Conservation (phyloP, 2,329 filamentous ascomycete genomes). For the Colletotrichum tamarilloi region DNA sequence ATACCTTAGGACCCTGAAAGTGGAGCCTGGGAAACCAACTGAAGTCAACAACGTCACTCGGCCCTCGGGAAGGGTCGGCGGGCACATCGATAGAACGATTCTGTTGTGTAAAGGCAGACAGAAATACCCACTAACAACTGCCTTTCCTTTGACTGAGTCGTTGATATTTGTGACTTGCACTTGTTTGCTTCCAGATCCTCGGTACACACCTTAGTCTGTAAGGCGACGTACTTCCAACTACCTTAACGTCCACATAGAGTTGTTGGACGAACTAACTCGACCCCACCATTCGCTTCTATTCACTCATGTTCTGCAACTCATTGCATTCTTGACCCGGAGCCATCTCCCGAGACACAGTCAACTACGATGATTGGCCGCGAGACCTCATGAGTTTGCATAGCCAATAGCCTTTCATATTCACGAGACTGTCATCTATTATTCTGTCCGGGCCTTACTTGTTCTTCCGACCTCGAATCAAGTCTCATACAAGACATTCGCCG, state of each 20-base stretch:
- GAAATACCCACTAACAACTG: conserved; percentile 3
- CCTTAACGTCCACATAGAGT: neutral
- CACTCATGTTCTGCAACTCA: neutral
- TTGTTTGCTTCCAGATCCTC: neutral
- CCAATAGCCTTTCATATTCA: neutral
- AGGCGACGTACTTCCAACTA: neutral
- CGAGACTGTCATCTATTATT: neutral
- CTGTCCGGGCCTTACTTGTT: neutral
- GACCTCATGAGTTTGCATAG: conserved; percentile 6
- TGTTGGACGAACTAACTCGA: neutral
- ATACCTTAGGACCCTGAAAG: conserved; percentile 25
- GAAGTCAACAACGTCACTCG: conserved; percentile 37
- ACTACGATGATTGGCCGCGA: neutral
- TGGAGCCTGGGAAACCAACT: conserved; percentile 31
- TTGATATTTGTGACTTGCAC: neutral
- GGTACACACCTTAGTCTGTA: neutral
- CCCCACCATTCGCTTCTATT: neutral
- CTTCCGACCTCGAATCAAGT: neutral
- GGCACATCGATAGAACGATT: conserved; percentile 5
- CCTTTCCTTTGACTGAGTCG: neutral
- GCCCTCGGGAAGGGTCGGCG: conserved; percentile 25
- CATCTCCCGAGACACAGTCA: neutral
- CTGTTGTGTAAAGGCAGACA: neutral
- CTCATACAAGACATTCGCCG: neutral
- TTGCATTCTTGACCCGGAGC: neutral